phyloP scores from a whole-genome alignment of 1,284 basidiomycete genomes.

The Coniferiporia weirii region DNA sequence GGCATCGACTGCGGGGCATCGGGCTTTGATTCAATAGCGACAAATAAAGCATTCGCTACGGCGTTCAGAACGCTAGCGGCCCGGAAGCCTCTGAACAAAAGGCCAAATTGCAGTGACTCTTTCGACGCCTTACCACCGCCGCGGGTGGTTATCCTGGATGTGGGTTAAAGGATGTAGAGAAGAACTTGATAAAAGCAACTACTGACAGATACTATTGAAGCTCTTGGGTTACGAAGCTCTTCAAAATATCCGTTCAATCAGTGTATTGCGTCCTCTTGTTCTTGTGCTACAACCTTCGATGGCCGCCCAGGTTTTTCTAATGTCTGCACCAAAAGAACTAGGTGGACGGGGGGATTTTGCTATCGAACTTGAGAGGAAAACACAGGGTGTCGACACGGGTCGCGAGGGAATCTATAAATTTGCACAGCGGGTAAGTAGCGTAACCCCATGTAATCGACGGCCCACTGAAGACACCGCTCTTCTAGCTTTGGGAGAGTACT shows the following conservation, averaged over 20 bases:
- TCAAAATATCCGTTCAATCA: background rate
- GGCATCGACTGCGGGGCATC: conserved; percentile 1
- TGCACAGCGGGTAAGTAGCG: conserved; percentile 1
- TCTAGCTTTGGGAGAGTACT: conserved; percentile 7
- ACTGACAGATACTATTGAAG: background rate
- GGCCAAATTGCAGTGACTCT: background rate
- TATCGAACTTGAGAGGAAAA: background rate
- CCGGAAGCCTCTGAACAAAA: background rate
- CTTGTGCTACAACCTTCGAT: background rate
- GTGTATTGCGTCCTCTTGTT: background rate
- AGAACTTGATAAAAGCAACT: background rate
- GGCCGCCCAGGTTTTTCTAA: conserved; percentile 5
- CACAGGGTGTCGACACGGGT: background rate
- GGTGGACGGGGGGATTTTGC: conserved; percentile 7
- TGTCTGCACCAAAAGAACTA: conserved; percentile 2
- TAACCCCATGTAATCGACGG: background rate
- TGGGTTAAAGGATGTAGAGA: background rate
- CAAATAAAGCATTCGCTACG: background rate
- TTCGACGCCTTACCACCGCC: background rate
- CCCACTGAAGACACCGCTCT: background rate
- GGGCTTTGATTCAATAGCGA: background rate
- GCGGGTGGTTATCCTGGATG: conserved; percentile 1
- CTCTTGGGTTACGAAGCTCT: conserved; percentile 5
- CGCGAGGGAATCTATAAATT: background rate
- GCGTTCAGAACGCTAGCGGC: background rate